Conservation (phyloP, 768 basidiomycete species). For the Ramaria sp. region DNA sequence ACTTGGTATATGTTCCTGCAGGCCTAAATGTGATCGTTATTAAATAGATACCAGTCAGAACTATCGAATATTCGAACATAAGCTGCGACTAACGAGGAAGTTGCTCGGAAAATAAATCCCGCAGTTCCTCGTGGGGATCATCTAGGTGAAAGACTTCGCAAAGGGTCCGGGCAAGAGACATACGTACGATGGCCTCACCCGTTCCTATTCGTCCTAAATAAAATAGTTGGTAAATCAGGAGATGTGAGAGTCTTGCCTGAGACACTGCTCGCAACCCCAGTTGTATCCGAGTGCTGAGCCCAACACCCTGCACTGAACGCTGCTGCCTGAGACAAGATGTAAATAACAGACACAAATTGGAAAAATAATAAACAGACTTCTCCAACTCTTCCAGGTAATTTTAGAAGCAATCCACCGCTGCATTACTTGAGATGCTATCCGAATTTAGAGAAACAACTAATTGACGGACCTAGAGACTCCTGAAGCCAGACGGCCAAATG, state of each 20-base stretch:
- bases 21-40: background rate
- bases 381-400: slow-evolving; percentile 61
- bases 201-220: slow-evolving; percentile 33
- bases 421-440: background rate
- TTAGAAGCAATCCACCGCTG: slow-evolving; percentile 75
- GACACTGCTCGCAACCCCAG: slow-evolving; percentile 56
- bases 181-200: slow-evolving; percentile 59
- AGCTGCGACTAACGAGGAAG: slow-evolving; percentile 37
- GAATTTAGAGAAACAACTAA: background rate
- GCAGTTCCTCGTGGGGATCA: slow-evolving; percentile 49
- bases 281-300: slow-evolving; percentile 30
- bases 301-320: slow-evolving; percentile 69
- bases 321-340: slow-evolving; percentile 39
- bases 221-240: background rate
- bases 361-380: slow-evolving; percentile 34
- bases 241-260: slow-evolving; percentile 32
- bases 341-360: background rate
- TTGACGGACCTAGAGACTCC: slow-evolving; percentile 16
- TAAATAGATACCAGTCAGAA: background rate
- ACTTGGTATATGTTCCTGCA: slow-evolving; percentile 36
- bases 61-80: background rate
- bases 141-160: slow-evolving; percentile 33
- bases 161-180: slow-evolving; percentile 42
- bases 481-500: slow-evolving; percentile 19
- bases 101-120: slow-evolving; percentile 30